Base-by-base conservation (phyloP, 805 yeast species). In the Priceomyces castillae region DNA sequence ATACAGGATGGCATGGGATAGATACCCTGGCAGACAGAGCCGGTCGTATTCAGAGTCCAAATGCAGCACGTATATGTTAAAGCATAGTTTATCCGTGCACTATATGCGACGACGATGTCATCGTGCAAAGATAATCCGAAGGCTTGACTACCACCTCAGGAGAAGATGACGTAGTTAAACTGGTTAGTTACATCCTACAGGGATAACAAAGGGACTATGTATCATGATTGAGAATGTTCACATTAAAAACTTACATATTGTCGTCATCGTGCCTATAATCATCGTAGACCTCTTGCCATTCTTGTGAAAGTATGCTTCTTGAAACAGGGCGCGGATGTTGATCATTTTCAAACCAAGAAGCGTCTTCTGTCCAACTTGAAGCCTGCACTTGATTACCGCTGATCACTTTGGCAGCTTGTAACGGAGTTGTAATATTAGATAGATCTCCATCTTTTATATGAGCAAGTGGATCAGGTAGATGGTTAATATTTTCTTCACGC, bases 181-280 rank as follows among this genome's bases (percentile, higher is more conserved):
- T 10, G 26, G 10, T 23, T 7, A 7, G 26, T 23, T 15, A 9
- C 37, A 34, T 11, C 37, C 15, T 34, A 9, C 17, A 34, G 16
- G 11, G 12, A 17, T n/a, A 16, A 19, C 12, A 7, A 15, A 16
- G 14, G 10, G 18, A n/a, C 12, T 35, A 35, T 37, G 12, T 23
- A 4, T 23, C 10, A 7, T 7, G 20, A 23, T n/a, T 23, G 20
- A 37, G n/a, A 11, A 11, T 15, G 18, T 23, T 38, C 26, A 30
- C 15, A 17, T 38, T 18, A 19, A 19, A 15, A 37, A 26, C 31
- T 33, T 49, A 59, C 35, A 49, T 57, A 23, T 39, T 44, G 42
- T 69, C 73, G 44, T 71, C 75, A 45, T 70, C 71, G 48, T 68
- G 58, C 41, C 66, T 57, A 51, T 71, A 71, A 47, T 69, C 76